A percentile compares a stretch with the other conserved stretches of the same genome.
Evolutionary conservation across 2,329 filamentous ascomycete genomes (phyloP).

Genomic region (Epichloe gansuensis): DNA sequence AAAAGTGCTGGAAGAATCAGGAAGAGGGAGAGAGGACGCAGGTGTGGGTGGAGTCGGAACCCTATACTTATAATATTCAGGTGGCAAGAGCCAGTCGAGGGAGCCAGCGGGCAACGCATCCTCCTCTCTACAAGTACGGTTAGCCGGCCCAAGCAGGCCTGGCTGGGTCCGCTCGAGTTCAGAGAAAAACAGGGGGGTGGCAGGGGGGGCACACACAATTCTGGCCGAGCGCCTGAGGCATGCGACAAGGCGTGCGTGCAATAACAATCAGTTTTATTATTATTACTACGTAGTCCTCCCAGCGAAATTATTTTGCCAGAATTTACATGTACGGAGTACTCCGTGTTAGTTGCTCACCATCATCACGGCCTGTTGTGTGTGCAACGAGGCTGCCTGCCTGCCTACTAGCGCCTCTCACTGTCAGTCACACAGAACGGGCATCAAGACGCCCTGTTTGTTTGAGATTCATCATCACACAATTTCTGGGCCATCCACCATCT

Average conservation of each 20-base stretch:
- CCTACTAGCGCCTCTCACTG: not conserved
- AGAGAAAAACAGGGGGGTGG: not conserved
- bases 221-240: constrained; percentile 10
- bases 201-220: constrained; percentile 5
- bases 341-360: not conserved
- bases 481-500: not conserved
- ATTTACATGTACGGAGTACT: no score
- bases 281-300: not conserved
- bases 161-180: not conserved
- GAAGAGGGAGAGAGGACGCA: constrained; percentile 9
- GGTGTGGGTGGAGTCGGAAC: constrained; percentile 17
- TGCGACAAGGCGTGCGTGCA: constrained; percentile 10
- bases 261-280: not conserved
- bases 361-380: not conserved
- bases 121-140: not conserved
- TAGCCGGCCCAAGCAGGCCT: not conserved
- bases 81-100: constrained; percentile 1
- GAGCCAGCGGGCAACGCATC: not conserved
- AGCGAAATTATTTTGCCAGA: no score
- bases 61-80: constrained; percentile 14
- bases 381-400: not conserved
- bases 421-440: not conserved
- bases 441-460: no score
- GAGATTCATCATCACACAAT: no score
- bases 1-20: constrained; percentile 20